Conservation (phyloP, 2,329 filamentous ascomycete species). For the Cytospora leucostoma region DNA sequence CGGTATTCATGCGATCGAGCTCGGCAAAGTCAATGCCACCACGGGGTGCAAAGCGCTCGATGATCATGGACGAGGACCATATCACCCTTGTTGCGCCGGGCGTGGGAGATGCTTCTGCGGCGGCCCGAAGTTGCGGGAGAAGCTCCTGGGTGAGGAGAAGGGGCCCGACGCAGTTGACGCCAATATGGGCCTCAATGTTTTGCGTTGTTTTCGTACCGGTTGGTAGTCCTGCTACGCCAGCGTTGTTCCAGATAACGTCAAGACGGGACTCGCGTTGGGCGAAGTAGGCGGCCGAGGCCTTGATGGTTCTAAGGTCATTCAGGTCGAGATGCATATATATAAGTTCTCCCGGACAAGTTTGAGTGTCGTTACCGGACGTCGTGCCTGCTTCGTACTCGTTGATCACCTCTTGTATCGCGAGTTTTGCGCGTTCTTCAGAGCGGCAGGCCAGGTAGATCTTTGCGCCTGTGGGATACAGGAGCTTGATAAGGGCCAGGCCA, state of each 20-base stretch:
- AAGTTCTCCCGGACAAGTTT: conserved; percentile 29
- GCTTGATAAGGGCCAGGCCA: conserved; percentile 52
- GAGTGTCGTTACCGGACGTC: conserved; percentile 7
- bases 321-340: conserved; percentile 44
- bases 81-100: conserved; percentile 35
- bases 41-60: conserved; percentile 21
- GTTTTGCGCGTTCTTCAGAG: conserved; percentile 34
- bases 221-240: conserved; percentile 34
- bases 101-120: conserved; percentile 26
- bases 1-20: conserved; percentile 17
- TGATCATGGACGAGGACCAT: conserved; percentile 34
- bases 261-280: conserved; percentile 40
- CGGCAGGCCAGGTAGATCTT: conserved; percentile 34
- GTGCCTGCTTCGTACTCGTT: conserved; percentile 11
- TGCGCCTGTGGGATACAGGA: conserved; percentile 52
- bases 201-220: conserved; percentile 34
- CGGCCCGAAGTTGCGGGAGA: conserved; percentile 37
- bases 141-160: conserved; percentile 40
- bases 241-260: conserved; percentile 47
- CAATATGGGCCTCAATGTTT: conserved; percentile 39
- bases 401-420: conserved; percentile 38
- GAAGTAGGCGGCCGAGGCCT: conserved; percentile 41
- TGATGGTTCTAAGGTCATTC: conserved; percentile 44
- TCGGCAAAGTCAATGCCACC: conserved; percentile 19
- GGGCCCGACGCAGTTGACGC: conserved; percentile 39